Percentiles rank a stretch among this genome's conserved stretches.
Evolutionary conservation across 1,284 basidiomycete species (phyloP).

Genomic region (Boletus subluridellus): DNA sequence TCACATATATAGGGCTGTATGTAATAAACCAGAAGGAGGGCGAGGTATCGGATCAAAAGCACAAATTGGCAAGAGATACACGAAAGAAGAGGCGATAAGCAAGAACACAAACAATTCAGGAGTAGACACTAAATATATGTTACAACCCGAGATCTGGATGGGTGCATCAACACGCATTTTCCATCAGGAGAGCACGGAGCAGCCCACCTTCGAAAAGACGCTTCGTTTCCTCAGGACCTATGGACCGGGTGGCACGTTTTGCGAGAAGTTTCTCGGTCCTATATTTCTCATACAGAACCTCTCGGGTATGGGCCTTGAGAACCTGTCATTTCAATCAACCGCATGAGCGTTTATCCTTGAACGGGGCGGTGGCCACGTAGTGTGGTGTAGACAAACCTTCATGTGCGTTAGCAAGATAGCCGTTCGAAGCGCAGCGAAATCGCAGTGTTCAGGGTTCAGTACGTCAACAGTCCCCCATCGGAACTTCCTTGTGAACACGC

Average conservation of each 20-base stretch:
- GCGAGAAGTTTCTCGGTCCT: conserved; percentile 81
- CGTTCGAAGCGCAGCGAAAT: conserved; percentile 76
- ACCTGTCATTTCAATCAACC: conserved; percentile 47
- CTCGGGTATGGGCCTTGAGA: conserved; percentile 73
- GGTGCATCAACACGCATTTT: conserved; percentile 22
- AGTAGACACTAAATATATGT: conserved; percentile 24
- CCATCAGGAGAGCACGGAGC: conserved; percentile 19
- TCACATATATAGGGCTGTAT: conserved; percentile 15
- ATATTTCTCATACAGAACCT: conserved; percentile 80
- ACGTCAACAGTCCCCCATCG: conserved; percentile 83
- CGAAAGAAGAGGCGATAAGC: conserved; percentile 22
- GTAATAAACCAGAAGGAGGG: conserved; percentile 5
- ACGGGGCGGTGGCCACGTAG: conserved; percentile 14
- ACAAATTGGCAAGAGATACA: conserved; percentile 8
- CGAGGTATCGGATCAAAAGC: conserved; percentile 5
- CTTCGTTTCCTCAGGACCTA: conserved; percentile 67
- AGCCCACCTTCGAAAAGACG: conserved; percentile 64
- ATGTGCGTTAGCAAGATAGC: conserved; percentile 76
- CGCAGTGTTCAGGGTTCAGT: conserved; percentile 75
- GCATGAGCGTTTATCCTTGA: conserved; percentile 15
- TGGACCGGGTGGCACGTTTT: conserved; percentile 71
- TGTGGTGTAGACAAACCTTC: conserved; percentile 49
- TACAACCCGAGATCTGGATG: conserved; percentile 41
- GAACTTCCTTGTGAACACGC: conserved; percentile 70
- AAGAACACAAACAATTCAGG: conserved; percentile 19